Percentiles rank a stretch among this genome's conserved stretches.
Conservation (phyloP, 2,329 filamentous ascomycete species). For the Elsinoe australis region DNA sequence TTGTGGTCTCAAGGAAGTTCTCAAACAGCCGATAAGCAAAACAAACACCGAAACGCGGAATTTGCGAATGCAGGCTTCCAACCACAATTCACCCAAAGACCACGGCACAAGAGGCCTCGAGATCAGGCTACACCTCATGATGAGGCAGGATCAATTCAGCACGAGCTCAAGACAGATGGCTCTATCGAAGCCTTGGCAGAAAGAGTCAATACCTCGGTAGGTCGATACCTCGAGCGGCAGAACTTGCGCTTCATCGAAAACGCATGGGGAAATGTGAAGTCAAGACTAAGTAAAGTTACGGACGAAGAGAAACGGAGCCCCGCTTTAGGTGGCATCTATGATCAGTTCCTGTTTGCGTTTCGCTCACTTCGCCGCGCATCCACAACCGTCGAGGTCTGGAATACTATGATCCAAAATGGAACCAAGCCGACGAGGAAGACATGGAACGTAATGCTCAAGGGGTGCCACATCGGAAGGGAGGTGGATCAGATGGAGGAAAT, state of each 20-base stretch:
- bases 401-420: constrained; percentile 47
- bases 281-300: constrained; percentile 12
- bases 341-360: constrained; percentile 42
- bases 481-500: constrained; percentile 54
- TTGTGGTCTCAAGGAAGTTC: not conserved
- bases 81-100: no score
- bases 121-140: no score
- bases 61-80: no score
- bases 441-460: constrained; percentile 66
- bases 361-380: constrained; percentile 38
- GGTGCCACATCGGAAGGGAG: constrained; percentile 56
- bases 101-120: no score
- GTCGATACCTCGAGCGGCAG: constrained; percentile 21
- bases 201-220: constrained; percentile 17
- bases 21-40: no score
- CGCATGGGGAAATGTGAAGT: constrained; percentile 21
- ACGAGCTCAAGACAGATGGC: not conserved
- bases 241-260: constrained; percentile 21
- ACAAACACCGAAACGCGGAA: no score
- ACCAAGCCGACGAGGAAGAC: constrained; percentile 55
- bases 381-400: constrained; percentile 49
- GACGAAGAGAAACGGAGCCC: constrained; percentile 12
- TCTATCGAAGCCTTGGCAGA: not conserved
- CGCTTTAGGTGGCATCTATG: constrained; percentile 26
- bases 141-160: constrained; percentile 1